Evolutionary conservation across 2,329 filamentous ascomycete genomes (phyloP), one percentile per base, ranked within the genome.

Genomic region (Alternaria alternata): DNA sequence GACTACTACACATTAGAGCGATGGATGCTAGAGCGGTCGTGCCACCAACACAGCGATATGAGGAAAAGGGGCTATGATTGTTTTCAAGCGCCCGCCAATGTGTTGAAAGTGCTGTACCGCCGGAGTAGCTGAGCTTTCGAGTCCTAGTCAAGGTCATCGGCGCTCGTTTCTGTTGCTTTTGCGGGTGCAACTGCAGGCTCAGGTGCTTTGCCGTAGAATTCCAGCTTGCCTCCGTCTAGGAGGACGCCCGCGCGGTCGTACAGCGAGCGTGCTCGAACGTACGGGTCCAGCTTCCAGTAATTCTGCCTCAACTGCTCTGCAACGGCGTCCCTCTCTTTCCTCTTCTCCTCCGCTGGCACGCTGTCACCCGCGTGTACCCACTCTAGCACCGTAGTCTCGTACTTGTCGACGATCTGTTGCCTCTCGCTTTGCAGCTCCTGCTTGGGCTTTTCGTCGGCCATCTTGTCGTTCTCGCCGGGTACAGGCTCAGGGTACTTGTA

Each of bases 271-370:
- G 94, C 92, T 39, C 95, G 85, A 30, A 98, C 77, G 76, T 94
- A 96, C 0, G 93, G 93, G 80, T 99, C 95, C 53, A 97, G 79
- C 39, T 85, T 84, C 94, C 95, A 99, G 81, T 98, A 99, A 68
- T 91, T 91, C 48, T 85, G 83, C 62, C 85, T 85, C 68, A 98
- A 75, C 63, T 86, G 80, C 51, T 84, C 84, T 2, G 91, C 89
- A 28, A 95, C 72, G 3, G 81, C 79, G 38, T 87, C 82, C 57
- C 93, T 84, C 76, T 87, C 85, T 48, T 81, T 80, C 74, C 87
- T 86, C 43, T 80, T 80, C 61, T 85, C 81, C n/a, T 77, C 77
- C 7, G 78, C 26, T 49, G 56, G 28, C 14, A 38, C 56, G 57
- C 67, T 28, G 51, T 81, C 81, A 48, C 81, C 79, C 2, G 81